phyloP scores from a whole-genome alignment of 1,284 basidiomycete species.

The Ceratobasidium sp. region DNA sequence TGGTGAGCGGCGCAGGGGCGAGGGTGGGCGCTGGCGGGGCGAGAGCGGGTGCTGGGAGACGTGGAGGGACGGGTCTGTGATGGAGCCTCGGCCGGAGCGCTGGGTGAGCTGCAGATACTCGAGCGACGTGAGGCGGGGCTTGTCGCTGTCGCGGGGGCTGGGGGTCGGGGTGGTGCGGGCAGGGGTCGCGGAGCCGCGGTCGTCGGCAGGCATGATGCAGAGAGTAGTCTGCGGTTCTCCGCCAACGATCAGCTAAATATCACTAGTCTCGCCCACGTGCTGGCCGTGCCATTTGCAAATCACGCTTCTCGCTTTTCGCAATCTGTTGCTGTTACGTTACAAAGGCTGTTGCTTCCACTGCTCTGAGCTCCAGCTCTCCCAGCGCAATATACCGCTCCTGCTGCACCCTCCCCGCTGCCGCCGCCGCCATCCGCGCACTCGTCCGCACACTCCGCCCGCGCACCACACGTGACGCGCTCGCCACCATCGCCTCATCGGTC shows the following conservation, averaged over 20 bases:
- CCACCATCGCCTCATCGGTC: slow-evolving; percentile 66
- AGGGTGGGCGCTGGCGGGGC: slow-evolving; percentile 61
- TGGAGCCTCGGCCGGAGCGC: slow-evolving; percentile 69
- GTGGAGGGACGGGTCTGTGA: slow-evolving; percentile 81
- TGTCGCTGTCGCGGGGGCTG: slow-evolving; percentile 52
- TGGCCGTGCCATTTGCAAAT: slow-evolving; percentile 29
- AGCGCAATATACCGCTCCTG: slow-evolving; percentile 46
- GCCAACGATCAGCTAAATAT: slow-evolving; percentile 44
- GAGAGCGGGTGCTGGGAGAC: slow-evolving; percentile 61
- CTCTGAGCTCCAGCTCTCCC: slow-evolving; percentile 7
- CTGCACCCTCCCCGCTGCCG: slow-evolving; percentile 32
- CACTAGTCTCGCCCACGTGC: slow-evolving; percentile 42
- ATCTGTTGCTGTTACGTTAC: slow-evolving; percentile 38
- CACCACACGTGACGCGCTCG: slow-evolving; percentile 19
- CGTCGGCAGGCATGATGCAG: slow-evolving; percentile 33
- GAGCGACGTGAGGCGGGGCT: slow-evolving; percentile 71
- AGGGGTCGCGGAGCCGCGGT: slow-evolving; percentile 28
- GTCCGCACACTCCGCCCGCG: slow-evolving; percentile 34
- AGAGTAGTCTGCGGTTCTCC: not conserved
- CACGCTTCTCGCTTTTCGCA: slow-evolving; percentile 51
- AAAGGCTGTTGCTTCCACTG: slow-evolving; percentile 23
- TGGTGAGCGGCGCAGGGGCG: slow-evolving; percentile 62
- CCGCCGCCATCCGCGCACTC: slow-evolving; percentile 39
- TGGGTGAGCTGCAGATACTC: slow-evolving; percentile 76
- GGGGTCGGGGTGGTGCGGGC: slow-evolving; percentile 50